Base-by-base conservation (phyloP, 768 basidiomycete species). In the Gymnopilus dilepis region DNA sequence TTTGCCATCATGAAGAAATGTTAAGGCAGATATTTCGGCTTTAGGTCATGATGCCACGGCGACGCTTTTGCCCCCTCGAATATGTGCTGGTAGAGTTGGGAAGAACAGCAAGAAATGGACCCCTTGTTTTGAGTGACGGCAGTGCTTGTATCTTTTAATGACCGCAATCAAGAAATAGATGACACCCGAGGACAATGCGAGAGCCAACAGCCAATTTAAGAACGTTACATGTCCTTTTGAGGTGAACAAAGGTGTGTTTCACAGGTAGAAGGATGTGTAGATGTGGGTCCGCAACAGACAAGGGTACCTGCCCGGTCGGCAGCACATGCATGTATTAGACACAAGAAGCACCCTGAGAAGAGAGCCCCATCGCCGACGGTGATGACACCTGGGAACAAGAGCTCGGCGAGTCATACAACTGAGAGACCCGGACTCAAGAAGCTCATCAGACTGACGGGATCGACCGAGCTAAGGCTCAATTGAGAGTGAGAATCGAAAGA, bases 261-360 rank as follows among this genome's bases (percentile, higher is more conserved):
- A 31, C 26, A 50, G 47, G 30, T 43, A 17, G 33, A 56, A 45
- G 56, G 31, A 42, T 42, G 30, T 42, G 22, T 42, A 28, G 26
- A 45, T 22, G 47, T 50, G 47, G 47, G 47, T 50, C 47, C 47
- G 24, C 26, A 3, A 40, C 26, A 41, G 54, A 54, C 34, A 40
- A 54, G 53, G 12, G 37, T 31, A 50, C 47, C 45, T 13, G 26
- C 45, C 7, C 26, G 45, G 54, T 55, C 38, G 24, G 22, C 41
- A 6, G 28, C 30, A 50, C 30, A 43, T 56, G 37, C 38, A 56
- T 56, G 54, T 56, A 56, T 56, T 37, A 30, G 54, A 56, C 24
- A 40, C 38, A 56, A 42, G 19, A 40, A 37, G 22, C 22, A 24
- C 13, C 43, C 24, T 52, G 33, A 30, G 50, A 30, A 52, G 50